Evolutionary conservation across 345 rosid genomes (phyloP).

Genomic region (Brassica incana): DNA sequence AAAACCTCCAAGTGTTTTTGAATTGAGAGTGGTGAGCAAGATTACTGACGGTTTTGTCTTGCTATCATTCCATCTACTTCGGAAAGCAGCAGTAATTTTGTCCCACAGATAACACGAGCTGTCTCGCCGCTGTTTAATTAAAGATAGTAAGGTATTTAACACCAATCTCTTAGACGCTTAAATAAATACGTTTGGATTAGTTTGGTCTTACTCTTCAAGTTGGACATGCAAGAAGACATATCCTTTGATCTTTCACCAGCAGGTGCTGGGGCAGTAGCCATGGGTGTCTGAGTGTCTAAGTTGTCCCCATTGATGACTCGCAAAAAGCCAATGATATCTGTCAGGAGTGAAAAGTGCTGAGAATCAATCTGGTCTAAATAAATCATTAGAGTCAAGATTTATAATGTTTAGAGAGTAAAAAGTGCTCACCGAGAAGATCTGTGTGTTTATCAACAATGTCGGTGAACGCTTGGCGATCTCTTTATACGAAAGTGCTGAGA

Average conservation of each 20-base stretch:
- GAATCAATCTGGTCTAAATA: too few species aligned
- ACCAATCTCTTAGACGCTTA: too few species aligned
- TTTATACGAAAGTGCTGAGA: not conserved
- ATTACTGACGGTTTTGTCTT: not conserved
- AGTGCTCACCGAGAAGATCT: not conserved
- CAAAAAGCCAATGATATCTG: not conserved
- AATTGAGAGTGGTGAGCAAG: not conserved
- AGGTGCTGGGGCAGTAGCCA: not conserved
- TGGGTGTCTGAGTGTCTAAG: not conserved
- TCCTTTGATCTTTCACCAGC: not conserved
- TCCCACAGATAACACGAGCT: not conserved
- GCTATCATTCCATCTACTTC: not conserved
- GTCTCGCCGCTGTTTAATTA: not conserved
- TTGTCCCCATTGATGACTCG: not conserved
- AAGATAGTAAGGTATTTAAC: not conserved
- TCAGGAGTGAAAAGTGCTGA: too few species aligned
- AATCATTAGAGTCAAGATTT: too few species aligned
- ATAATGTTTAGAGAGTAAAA: not conserved
- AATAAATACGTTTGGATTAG: too few species aligned
- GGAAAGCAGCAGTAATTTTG: not conserved
- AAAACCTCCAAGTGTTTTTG: not conserved
- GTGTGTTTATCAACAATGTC: not conserved
- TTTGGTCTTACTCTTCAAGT: too few species aligned
- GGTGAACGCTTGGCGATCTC: not conserved
- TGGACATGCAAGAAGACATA: too few species aligned